Evolutionary conservation across 495 filamentous ascomycete genomes (phyloP), one percentile per base, ranked within the genome.

Genomic region (Lasiosphaeriaceae sp.): DNA sequence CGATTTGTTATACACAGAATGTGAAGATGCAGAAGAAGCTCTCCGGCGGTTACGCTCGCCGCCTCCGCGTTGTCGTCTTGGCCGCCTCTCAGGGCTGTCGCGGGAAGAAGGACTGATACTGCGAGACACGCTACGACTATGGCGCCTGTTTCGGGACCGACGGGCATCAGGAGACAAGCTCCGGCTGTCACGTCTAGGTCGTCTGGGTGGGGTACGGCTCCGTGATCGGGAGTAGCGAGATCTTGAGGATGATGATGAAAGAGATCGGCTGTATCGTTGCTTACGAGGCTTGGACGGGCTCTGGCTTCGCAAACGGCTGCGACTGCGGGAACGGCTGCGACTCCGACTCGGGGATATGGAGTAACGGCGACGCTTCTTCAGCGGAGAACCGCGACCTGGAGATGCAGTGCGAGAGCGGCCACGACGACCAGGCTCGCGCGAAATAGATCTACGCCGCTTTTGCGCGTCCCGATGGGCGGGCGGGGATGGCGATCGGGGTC

Each of bases 11-110:
- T 64, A 73, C 69, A 70, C 60, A 72, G 78, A 73, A 59, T 74
- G 70, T 63, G 73, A 74, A 71, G 82, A 81, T 65, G 75, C 74
- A 58, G 78, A 77, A 58, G 77, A 65, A 50, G 59, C 62, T 31
- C 60, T 55, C 35, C 45, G 50, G 57, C 63, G 24, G 26, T 55
- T 54, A 23, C 41, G 57, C 45, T 54, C 41, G 47, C 60, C 63
- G 52, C 55, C 57, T 44, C 58, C 62, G 29, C 58, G 41, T 54
- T 53, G 60, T 43, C 47, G 51, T 39, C 39, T 20, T 41, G 57
- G 48, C 55, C 53, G 49, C 56, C 59, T 54, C 58, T 59, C 9
- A 51, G 65, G 39, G 20, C 43, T 50, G 47, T 37, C 19, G 20
- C 34, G 19, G 35, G 71, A 80, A 79, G 76, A 79, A 17, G 58